Evolutionary conservation across 345 rosid genomes (phyloP).

Genomic region (Eucalyptus sp.): DNA sequence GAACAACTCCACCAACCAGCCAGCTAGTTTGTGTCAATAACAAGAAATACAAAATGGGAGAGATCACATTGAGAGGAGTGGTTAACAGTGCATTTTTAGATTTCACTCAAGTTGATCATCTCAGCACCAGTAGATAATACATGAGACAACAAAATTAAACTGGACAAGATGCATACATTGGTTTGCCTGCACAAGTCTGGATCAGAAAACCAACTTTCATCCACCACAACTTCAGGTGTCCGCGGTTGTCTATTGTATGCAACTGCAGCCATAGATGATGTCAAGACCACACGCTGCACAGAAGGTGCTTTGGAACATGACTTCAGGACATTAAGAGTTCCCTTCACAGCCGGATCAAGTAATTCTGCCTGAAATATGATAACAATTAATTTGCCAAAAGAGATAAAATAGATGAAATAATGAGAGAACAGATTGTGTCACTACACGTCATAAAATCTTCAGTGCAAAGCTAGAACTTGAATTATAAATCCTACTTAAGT

Average conservation of each 20-base stretch:
- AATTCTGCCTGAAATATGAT: conserved; percentile 47
- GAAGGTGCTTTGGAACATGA: conserved; percentile 62
- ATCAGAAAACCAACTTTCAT: conserved; percentile 76
- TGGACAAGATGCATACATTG: conserved; percentile 23
- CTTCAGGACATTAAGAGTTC: conserved; percentile 73
- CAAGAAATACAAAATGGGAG: not conserved
- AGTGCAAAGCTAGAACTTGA: not conserved
- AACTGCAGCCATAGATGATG: conserved; percentile 81
- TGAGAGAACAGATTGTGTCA: not conserved
- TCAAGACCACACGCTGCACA: conserved; percentile 60
- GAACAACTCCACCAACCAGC: not conserved
- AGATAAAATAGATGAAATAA: not conserved
- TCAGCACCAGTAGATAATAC: not conserved
- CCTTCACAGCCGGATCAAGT: conserved; percentile 82
- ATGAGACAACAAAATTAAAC: not conserved
- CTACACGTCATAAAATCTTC: not conserved
- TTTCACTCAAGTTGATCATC: not conserved
- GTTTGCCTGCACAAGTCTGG: conserved; percentile 32
- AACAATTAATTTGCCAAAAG: not conserved
- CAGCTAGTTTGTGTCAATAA: not conserved
- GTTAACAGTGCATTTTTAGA: not conserved
- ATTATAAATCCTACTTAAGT: not conserved
- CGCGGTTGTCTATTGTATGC: conserved; percentile 40
- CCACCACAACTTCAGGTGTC: conserved; percentile 66
- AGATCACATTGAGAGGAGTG: not conserved